Evolutionary conservation across 1,284 basidiomycete genomes (phyloP).

Genomic region (Cutaneotrichosporon dermatis): DNA sequence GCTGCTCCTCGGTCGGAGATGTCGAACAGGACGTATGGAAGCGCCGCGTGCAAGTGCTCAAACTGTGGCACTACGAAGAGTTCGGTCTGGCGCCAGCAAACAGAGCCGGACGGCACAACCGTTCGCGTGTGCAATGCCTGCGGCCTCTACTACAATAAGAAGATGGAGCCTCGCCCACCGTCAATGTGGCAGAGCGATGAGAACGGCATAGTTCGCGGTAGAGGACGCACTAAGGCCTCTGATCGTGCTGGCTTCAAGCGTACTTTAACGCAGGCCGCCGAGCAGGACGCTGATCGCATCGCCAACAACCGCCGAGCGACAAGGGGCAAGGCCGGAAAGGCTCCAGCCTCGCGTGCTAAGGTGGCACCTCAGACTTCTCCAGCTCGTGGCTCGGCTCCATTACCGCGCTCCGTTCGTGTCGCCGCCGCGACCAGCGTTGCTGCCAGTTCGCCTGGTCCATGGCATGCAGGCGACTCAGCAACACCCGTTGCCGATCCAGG

Average conservation of each 20-base stretch:
- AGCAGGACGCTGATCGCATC: conserved; percentile 40
- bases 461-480: neutral
- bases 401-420: neutral
- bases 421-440: conserved; percentile 14
- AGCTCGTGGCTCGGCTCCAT: conserved; percentile 9
- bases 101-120: conserved; percentile 34
- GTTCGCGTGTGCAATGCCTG: conserved; percentile 48
- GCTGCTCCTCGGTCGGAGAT: neutral
- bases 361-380: conserved; percentile 33
- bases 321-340: conserved; percentile 5
- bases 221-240: conserved; percentile 5
- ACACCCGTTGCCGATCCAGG: neutral
- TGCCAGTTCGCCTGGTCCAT: conserved; percentile 25
- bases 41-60: conserved; percentile 27
- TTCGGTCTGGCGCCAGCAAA: conserved; percentile 44
- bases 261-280: conserved; percentile 37
- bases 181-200: conserved; percentile 38
- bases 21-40: neutral
- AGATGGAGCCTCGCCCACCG: conserved; percentile 39
- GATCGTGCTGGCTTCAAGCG: conserved; percentile 32
- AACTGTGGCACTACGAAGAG: conserved; percentile 44
- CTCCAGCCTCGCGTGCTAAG: conserved; percentile 6
- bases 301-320: conserved; percentile 15
- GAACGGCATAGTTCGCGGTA: conserved; percentile 15
- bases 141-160: conserved; percentile 47